Evolutionary conservation across 2,329 filamentous ascomycete genomes (phyloP).

Genomic region (Xylaria multiplex): DNA sequence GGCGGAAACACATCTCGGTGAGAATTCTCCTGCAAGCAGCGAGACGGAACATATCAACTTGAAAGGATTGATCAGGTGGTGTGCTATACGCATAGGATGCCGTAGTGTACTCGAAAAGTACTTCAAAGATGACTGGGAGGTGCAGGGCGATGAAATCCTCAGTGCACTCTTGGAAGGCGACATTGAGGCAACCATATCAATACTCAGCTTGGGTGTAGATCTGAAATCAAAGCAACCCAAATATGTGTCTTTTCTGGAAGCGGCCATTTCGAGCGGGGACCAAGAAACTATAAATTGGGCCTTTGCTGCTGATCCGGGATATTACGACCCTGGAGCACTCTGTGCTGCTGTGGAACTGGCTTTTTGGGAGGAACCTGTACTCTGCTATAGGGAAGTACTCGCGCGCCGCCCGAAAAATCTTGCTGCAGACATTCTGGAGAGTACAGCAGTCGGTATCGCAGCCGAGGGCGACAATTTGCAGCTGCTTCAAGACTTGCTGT

Average conservation of each 20-base stretch:
- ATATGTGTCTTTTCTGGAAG: background rate
- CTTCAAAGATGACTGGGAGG: background rate
- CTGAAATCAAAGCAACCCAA: background rate
- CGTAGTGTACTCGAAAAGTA: background rate
- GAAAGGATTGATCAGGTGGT: background rate
- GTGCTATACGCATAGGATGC: background rate
- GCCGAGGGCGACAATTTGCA: background rate
- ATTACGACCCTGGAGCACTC: background rate
- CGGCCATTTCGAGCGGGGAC: background rate
- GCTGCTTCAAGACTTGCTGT: background rate
- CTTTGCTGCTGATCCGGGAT: background rate
- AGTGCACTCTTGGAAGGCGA: background rate
- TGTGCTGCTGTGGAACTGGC: background rate
- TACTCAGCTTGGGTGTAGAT: background rate
- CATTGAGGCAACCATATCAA: background rate
- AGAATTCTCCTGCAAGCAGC: background rate
- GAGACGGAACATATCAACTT: background rate
- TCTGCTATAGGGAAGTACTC: background rate
- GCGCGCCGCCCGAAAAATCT: background rate
- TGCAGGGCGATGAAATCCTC: background rate
- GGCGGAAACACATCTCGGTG: background rate
- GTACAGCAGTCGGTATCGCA: background rate
- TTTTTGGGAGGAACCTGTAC: background rate
- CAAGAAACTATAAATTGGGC: background rate
- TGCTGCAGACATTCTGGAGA: background rate